A percentile compares a stretch with the other conserved stretches of the same genome.
Evolutionary conservation across 148 eudicot species (phyloP).

Genomic region (Vaccinium darrowii): DNA sequence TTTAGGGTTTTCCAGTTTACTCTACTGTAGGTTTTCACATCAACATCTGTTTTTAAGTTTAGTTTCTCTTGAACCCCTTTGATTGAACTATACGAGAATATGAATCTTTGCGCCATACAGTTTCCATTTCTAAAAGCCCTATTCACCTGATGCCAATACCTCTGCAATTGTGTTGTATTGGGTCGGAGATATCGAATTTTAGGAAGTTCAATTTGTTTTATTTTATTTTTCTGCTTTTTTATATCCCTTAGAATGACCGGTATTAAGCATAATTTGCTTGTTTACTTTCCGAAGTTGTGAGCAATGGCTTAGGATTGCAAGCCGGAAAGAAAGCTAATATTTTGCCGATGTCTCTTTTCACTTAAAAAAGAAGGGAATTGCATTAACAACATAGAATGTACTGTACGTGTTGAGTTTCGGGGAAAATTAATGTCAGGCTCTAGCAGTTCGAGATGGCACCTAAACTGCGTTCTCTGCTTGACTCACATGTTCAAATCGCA

Average conservation of each 20-base stretch:
- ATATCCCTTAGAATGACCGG: background rate
- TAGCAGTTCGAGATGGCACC: background rate
- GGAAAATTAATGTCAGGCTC: background rate
- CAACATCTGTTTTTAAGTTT: background rate
- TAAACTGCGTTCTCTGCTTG: background rate
- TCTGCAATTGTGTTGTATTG: background rate
- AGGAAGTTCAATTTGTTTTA: background rate
- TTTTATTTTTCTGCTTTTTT: background rate
- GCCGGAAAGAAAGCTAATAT: background rate
- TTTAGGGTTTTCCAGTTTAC: background rate
- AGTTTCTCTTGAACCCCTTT: background rate
- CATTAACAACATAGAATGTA: background rate
- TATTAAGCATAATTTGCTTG: background rate
- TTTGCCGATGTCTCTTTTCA: background rate
- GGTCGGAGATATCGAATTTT: background rate
- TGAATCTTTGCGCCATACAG: background rate
- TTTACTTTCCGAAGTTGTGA: background rate
- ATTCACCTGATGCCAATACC: background rate
- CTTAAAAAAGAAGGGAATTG: background rate
- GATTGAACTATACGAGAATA: background rate
- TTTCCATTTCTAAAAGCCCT: background rate
- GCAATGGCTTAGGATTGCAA: background rate
- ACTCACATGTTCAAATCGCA: background rate
- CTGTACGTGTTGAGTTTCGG: background rate
- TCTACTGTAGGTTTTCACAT: background rate